Percentiles rank a stretch among this genome's conserved stretches.
phyloP scores from a whole-genome alignment of 257 asterid species.

The Nicotiana attenuata region DNA sequence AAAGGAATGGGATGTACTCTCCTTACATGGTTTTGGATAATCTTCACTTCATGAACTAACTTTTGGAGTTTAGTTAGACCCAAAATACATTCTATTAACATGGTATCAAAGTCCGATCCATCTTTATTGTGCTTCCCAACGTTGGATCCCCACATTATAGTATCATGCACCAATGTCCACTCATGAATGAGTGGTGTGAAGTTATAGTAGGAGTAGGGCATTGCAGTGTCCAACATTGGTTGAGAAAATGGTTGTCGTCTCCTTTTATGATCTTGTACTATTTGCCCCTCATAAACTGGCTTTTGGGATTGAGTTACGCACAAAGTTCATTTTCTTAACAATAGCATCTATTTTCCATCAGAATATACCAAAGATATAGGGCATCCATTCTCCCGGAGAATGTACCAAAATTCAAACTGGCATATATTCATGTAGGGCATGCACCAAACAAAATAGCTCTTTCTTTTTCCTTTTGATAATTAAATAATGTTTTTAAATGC shows the following conservation, averaged over 20 bases:
- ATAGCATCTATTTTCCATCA: background rate
- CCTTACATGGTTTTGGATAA: background rate
- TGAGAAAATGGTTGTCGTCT: too few species aligned
- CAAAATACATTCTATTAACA: background rate
- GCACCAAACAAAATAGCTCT: background rate
- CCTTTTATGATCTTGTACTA: too few species aligned
- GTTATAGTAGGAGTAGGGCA: background rate
- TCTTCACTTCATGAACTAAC: background rate
- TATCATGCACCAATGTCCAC: background rate
- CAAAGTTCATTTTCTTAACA: background rate
- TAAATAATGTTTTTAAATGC: background rate
- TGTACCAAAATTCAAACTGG: background rate
- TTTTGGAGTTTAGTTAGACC: background rate
- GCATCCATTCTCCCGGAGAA: background rate
- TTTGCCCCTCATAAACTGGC: too few species aligned
- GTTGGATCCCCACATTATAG: background rate
- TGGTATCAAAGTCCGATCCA: background rate
- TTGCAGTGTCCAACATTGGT: background rate
- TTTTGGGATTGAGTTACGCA: too few species aligned
- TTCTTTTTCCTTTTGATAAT: background rate
- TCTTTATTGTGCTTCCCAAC: background rate
- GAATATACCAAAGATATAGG: background rate
- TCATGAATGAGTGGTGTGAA: background rate
- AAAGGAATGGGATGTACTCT: background rate
- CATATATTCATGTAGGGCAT: background rate